Percentiles rank a stretch among this genome's conserved stretches.
Evolutionary conservation across 2,329 filamentous ascomycete species (phyloP).

Genomic region (Cladosporium colombiae): DNA sequence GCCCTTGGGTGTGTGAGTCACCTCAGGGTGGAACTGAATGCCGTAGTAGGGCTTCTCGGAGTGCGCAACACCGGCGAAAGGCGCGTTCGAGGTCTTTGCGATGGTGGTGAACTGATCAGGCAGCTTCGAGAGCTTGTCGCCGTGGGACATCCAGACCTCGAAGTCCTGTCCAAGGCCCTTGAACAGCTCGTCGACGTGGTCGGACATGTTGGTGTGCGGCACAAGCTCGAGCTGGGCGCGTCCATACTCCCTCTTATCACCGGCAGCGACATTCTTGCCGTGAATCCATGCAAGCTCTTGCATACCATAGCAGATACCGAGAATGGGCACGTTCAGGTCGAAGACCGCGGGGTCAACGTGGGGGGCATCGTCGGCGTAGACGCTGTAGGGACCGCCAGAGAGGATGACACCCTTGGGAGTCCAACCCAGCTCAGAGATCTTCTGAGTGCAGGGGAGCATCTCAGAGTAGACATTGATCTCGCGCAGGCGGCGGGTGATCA

Average conservation of each 20-base stretch:
- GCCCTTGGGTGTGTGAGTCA: constrained; percentile 72
- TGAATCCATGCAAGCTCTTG: constrained; percentile 75
- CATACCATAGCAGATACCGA: constrained; percentile 65
- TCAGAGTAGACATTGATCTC: constrained; percentile 82
- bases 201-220: constrained; percentile 54
- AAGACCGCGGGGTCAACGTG: constrained; percentile 83
- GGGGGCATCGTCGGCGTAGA: constrained; percentile 75
- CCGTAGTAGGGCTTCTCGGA: constrained; percentile 70
- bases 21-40: constrained; percentile 88
- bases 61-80: constrained; percentile 79
- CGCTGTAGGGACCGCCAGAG: constrained; percentile 71
- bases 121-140: constrained; percentile 76
- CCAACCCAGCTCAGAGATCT: constrained; percentile 72
- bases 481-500: constrained; percentile 74
- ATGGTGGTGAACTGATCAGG: constrained; percentile 73
- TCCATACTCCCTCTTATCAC: constrained; percentile 70
- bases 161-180: constrained; percentile 69
- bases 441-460: constrained; percentile 84
- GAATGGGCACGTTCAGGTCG: constrained; percentile 65
- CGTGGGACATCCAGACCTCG: constrained; percentile 84
- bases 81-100: constrained; percentile 73
- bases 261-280: constrained; percentile 66
- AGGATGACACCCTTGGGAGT: constrained; percentile 84
- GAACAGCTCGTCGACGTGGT: constrained; percentile 77
- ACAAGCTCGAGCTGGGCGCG: constrained; percentile 66